Conservation (phyloP, 495 filamentous ascomycete species). For the Penicillium dipodomyicola region DNA sequence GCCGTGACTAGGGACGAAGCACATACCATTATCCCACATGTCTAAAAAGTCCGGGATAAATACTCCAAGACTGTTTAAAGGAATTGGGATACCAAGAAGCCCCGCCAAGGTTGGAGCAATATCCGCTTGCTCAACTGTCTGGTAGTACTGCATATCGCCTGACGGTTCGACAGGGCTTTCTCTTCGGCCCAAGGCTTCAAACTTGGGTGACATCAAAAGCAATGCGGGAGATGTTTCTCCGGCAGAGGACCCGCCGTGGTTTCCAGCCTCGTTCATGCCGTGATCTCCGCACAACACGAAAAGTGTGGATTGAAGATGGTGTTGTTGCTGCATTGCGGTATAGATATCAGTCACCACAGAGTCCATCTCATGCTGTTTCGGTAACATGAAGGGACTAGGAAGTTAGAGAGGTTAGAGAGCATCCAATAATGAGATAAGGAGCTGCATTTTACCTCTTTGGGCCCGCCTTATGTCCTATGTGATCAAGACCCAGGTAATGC, state of each 20-base stretch:
- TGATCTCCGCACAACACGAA: conserved; percentile 91
- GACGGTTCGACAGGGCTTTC: conserved; percentile 42
- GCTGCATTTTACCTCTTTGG: conserved; percentile 63
- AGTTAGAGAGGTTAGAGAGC: conserved; percentile 23
- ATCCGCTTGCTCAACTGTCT: conserved; percentile 85
- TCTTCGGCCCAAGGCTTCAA: conserved; percentile 53
- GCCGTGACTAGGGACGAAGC: background rate
- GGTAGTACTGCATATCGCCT: conserved; percentile 73
- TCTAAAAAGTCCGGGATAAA: conserved; percentile 76
- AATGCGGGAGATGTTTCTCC: conserved; percentile 93
- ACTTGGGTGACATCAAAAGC: conserved; percentile 85
- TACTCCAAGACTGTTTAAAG: conserved; percentile 88
- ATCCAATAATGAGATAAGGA: background rate
- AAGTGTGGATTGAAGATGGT: conserved; percentile 72
- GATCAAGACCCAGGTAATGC: conserved; percentile 94
- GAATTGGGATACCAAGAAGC: conserved; percentile 81
- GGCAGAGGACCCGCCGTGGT: conserved; percentile 88
- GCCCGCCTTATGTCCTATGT: conserved; percentile 95
- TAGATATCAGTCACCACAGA: conserved; percentile 73
- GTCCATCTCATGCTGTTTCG: conserved; percentile 96
- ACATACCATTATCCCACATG: conserved; percentile 64
- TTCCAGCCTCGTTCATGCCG: conserved; percentile 98
- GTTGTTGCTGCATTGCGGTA: conserved; percentile 63
- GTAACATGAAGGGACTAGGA: conserved; percentile 77
- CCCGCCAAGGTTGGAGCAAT: conserved; percentile 86